Evolutionary conservation across 192 early-diverging fungal genomes (phyloP).

Genomic region (Phlyctochytrium arcticum): DNA sequence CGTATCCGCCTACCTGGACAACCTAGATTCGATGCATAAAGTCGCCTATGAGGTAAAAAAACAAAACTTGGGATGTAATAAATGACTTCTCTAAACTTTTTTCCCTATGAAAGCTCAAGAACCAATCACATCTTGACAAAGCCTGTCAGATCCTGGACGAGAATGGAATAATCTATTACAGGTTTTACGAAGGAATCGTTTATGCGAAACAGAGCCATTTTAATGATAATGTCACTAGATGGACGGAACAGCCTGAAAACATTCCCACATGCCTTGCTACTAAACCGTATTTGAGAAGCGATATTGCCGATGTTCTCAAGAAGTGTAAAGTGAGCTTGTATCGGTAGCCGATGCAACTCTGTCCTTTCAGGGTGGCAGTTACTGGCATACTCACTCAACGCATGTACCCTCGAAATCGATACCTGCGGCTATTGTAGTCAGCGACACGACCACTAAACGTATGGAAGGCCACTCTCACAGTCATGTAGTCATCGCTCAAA

Average conservation of each 20-base stretch:
- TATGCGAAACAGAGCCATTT: too few relatives aligned
- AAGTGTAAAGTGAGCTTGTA: conserved; percentile 18
- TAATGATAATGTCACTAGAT: too few relatives aligned
- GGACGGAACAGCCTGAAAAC: conserved; percentile 22
- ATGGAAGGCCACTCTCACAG: too few relatives aligned
- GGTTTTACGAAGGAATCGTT: too few relatives aligned
- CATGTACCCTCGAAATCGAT: too few relatives aligned
- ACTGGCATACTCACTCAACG: too few relatives aligned
- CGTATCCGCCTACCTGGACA: conserved; percentile 56
- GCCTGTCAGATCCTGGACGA: not conserved
- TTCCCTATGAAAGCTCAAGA: conserved; percentile 7
- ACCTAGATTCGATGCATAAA: conserved; percentile 69
- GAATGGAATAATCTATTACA: not conserved
- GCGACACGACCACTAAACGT: too few relatives aligned
- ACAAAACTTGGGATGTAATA: too few relatives aligned
- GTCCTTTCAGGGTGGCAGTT: too few relatives aligned
- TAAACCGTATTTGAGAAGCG: conserved; percentile 9
- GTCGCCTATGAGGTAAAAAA: conserved; percentile 65
- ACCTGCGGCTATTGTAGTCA: too few relatives aligned
- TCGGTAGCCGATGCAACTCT: not conserved
- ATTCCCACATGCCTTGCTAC: conserved; percentile 22
- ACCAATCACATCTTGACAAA: not conserved
- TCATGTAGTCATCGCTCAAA: too few relatives aligned
- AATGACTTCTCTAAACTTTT: too few relatives aligned
- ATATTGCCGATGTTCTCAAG: conserved; percentile 1